Evolutionary conservation across 805 yeast genomes (phyloP).

Genomic region (Jamesozyma hellenica): DNA sequence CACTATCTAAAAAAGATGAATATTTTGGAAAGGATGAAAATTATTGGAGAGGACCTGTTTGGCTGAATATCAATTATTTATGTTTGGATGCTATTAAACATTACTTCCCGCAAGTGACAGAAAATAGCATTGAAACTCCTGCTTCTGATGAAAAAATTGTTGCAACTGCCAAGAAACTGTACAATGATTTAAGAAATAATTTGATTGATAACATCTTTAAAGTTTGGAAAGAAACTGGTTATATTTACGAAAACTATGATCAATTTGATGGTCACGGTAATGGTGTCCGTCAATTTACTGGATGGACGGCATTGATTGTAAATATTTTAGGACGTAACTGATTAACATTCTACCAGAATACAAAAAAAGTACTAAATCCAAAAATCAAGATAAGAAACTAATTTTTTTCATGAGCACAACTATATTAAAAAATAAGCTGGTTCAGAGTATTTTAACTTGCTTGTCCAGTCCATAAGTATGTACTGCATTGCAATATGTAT

Average conservation of each 20-base stretch:
- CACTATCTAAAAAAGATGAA: conserved; percentile 59
- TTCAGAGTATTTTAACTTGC: too few relatives aligned
- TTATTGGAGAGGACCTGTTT: conserved; percentile 92
- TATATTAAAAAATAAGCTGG: too few relatives aligned
- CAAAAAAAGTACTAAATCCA: too few relatives aligned
- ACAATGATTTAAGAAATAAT: conserved; percentile 50
- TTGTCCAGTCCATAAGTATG: too few relatives aligned
- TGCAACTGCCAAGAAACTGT: conserved; percentile 38
- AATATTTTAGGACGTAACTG: conserved; percentile 47
- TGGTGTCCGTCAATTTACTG: conserved; percentile 83
- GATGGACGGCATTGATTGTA: conserved; percentile 84
- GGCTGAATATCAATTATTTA: conserved; percentile 87
- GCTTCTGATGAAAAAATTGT: not conserved
- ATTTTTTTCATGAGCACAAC: too few relatives aligned
- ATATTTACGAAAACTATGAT: conserved; percentile 85
- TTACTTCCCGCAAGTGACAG: conserved; percentile 35
- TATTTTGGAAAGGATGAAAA: conserved; percentile 71
- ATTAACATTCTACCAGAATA: too few relatives aligned
- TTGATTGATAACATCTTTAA: conserved; percentile 56
- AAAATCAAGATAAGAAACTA: too few relatives aligned
- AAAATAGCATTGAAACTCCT: conserved; percentile 9
- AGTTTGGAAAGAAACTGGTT: conserved; percentile 71
- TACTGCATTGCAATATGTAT: too few relatives aligned
- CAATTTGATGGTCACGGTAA: conserved; percentile 63
- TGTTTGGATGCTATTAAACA: conserved; percentile 56